Evolutionary conservation across 108 stramenopile genomes (phyloP), one percentile per base, ranked within the genome.

Genomic region (Asterionellopsis glacialis): DNA sequence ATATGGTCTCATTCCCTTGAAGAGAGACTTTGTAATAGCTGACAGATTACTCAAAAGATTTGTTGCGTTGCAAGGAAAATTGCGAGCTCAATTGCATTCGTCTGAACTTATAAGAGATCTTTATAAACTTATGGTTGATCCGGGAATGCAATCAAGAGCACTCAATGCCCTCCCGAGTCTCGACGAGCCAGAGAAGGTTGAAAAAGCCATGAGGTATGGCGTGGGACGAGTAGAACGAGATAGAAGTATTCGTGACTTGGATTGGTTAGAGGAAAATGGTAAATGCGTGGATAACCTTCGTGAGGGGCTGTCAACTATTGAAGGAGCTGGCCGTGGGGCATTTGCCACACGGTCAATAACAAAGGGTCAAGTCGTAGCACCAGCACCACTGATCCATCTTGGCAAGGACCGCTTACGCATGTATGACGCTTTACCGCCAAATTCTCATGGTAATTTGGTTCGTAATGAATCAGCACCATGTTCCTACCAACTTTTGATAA

Each of bases 261-360:
- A 80, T 24, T 88, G 87, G 87, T 61, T 88, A 51, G 67, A 81
- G 28, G 68, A 67, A 41, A 71, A 82, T 70, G 87, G 70, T 15
- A 60, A 63, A 24, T 88, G 87, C 55, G 70, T 77, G 59, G 90
- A 91, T 59, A 80, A 86, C 56, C 71, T 91, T 33, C 60, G 54
- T 45, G 50, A 50, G 14, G 78, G 80, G n/a, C 51, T 51, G 7
- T 75, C 75, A 28, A 78, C 65, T 13, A 75, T 82, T 61, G 67
- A 70, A 48, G 74, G 82, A 59, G 89, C 89, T 11, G 89, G 85
- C 15, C 69, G 85, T 47, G 89, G 85, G 21, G 89, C 89, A 3
- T 86, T 88, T 77, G 87, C 87, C n/a, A 85, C 77, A 44, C 81
- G 90, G 1, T 76, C 69, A 40, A 84, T 92, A 27, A 69, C 81